phyloP scores from a whole-genome alignment of 345 rosid genomes.

The Brassica incana region DNA sequence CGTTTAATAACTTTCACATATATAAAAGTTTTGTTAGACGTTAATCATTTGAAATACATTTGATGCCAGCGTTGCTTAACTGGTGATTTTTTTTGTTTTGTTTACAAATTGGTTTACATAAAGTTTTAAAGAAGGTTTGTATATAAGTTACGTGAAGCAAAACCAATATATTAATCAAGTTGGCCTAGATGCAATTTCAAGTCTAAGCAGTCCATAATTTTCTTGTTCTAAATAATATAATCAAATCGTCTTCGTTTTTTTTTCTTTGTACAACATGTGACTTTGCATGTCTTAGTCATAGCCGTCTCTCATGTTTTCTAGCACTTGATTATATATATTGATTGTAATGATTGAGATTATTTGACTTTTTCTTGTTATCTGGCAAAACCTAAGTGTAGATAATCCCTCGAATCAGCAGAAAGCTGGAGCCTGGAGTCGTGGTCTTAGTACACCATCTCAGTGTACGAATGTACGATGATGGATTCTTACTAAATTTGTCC shows the following conservation, averaged over 20 bases:
- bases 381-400: not conserved
- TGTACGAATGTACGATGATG: not conserved
- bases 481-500: not conserved
- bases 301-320: not conserved
- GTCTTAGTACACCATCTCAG: not conserved
- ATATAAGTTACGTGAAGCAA: not conserved
- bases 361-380: not conserved
- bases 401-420: not conserved
- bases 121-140: not conserved
- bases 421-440: not conserved
- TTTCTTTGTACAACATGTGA: not conserved
- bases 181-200: conserved; percentile 4
- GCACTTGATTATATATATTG: not conserved
- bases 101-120: not conserved
- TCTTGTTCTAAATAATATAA: not conserved
- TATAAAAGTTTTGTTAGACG: not conserved
- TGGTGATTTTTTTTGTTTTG: not conserved
- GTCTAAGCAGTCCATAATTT: not conserved
- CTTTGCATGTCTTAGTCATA: conserved; percentile 2
- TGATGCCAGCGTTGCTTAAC: not conserved
- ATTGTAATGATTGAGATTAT: not conserved
- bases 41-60: conserved; percentile 7
- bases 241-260: not conserved
- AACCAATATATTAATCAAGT: not conserved
- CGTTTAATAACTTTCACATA: not conserved